Conservation (phyloP, 1,284 basidiomycete genomes). For the Naganishia liquefaciens region DNA sequence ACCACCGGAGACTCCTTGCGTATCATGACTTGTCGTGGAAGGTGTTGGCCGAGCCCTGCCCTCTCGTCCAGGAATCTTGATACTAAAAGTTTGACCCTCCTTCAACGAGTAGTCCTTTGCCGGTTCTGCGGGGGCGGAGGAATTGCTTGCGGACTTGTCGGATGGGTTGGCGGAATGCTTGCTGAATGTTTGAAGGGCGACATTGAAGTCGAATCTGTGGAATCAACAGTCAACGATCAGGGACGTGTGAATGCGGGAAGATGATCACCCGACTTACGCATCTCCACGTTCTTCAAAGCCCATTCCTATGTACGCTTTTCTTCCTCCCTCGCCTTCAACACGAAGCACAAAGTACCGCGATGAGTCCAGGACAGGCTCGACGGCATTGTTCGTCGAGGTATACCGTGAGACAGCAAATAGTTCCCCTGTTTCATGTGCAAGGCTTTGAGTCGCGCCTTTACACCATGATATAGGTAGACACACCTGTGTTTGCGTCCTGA, state of each 20-base stretch:
- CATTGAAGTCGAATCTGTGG: conserved; percentile 52
- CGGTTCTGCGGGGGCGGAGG: conserved; percentile 64
- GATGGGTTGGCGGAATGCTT: conserved; percentile 62
- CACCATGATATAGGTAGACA: background rate
- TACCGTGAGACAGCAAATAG: conserved; percentile 91
- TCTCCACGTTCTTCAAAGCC: conserved; percentile 89
- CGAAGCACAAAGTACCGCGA: conserved; percentile 93
- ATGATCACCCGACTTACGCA: conserved; percentile 63
- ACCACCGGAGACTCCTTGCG: conserved; percentile 3
- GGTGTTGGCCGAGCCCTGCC: conserved; percentile 35
- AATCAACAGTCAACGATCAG: background rate
- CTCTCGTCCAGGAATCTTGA: conserved; percentile 73
- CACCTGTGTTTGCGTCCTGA: background rate
- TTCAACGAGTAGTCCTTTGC: conserved; percentile 95
- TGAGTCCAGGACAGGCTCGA: conserved; percentile 94
- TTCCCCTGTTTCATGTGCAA: conserved; percentile 44
- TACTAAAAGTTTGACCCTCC: conserved; percentile 93
- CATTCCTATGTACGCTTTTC: conserved; percentile 89
- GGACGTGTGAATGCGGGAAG: background rate
- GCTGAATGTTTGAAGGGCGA: conserved; percentile 91
- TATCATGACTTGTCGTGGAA: background rate
- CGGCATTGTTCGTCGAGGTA: conserved; percentile 70
- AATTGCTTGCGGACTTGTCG: conserved; percentile 56
- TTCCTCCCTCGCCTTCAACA: conserved; percentile 76
- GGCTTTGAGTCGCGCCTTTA: background rate